Evolutionary conservation across 2,329 filamentous ascomycete species (phyloP).

Genomic region (Alternaria ethzedia): DNA sequence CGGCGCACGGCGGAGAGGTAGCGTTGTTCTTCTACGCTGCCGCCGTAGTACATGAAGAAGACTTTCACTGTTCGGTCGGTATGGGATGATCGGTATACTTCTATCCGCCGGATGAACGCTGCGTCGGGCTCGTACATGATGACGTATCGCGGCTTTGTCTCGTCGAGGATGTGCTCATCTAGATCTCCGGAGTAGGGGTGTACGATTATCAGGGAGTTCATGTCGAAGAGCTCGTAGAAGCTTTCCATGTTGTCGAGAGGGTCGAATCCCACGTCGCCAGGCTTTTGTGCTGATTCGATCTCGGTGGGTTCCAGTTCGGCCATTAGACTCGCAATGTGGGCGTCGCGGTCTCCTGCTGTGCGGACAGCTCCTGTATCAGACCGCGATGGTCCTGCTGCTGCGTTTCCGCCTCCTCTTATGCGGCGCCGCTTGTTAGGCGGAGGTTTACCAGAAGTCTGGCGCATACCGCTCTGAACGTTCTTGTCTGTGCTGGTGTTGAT

Average conservation of each 20-base stretch:
- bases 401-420: slow-evolving; percentile 76
- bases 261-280: slow-evolving; percentile 73
- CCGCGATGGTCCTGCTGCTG: slow-evolving; percentile 65
- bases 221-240: slow-evolving; percentile 89
- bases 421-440: slow-evolving; percentile 87
- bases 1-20: slow-evolving; percentile 89
- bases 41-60: slow-evolving; percentile 96
- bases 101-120: slow-evolving; percentile 90
- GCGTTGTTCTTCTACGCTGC: slow-evolving; percentile 92
- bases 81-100: slow-evolving; percentile 95
- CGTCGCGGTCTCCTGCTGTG: slow-evolving; percentile 80
- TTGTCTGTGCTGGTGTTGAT: slow-evolving; percentile 71
- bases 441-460: slow-evolving; percentile 62
- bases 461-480: slow-evolving; percentile 53
- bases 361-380: slow-evolving; percentile 75
- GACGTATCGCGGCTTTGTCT: slow-evolving; percentile 90
- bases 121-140: slow-evolving; percentile 99
- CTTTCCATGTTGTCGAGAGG: slow-evolving; percentile 90
- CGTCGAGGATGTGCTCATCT: slow-evolving; percentile 95
- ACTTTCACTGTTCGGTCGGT: slow-evolving; percentile 86
- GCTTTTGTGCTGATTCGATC: slow-evolving; percentile 75
- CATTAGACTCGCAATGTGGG: slow-evolving; percentile 81
- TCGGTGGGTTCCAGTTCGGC: slow-evolving; percentile 83
- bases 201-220: slow-evolving; percentile 84
- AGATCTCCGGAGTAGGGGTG: slow-evolving; percentile 95